phyloP scores from a whole-genome alignment of 208 protist species.

The Willaertia magna region DNA sequence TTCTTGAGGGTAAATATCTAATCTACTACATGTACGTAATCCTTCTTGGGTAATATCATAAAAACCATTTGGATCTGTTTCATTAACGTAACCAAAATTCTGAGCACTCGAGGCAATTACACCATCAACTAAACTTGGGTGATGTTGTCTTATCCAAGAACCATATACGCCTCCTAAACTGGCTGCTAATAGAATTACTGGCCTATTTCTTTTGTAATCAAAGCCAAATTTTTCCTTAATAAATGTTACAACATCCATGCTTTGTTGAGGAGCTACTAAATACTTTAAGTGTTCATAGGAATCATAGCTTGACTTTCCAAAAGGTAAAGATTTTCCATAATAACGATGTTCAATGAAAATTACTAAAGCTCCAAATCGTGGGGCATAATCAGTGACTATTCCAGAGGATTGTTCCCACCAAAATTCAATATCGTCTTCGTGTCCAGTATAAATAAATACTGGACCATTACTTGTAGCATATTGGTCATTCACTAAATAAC shows the following conservation, averaged over 20 bases:
- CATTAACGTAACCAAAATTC: conserved; percentile 25
- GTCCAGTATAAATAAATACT: conserved; percentile 41
- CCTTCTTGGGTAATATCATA: conserved; percentile 20
- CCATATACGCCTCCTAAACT: background rate
- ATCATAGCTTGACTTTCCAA: conserved; percentile 23
- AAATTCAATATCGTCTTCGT: conserved; percentile 34
- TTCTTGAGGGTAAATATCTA: background rate
- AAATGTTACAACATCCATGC: conserved; percentile 44
- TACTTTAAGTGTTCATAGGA: conserved; percentile 20
- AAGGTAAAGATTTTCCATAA: conserved; percentile 49
- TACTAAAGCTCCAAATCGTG: conserved; percentile 43
- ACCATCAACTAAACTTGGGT: conserved; percentile 43
- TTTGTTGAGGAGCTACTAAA: conserved; percentile 45
- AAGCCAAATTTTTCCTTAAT: background rate
- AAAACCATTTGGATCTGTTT: conserved; percentile 14
- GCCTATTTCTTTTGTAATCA: background rate
- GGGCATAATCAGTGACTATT: conserved; percentile 42
- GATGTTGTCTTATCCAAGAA: conserved; percentile 44
- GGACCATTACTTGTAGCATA: conserved; percentile 8
- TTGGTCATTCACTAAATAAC: conserved; percentile 19
- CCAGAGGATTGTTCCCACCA: conserved; percentile 31
- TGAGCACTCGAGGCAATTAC: conserved; percentile 39
- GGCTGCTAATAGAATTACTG: conserved; percentile 56
- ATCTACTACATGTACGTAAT: background rate
- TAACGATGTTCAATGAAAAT: conserved; percentile 68